Evolutionary conservation across 2,329 filamentous ascomycete species (phyloP), one percentile per base, ranked within the genome.

Genomic region (Akanthomyces lecanii): DNA sequence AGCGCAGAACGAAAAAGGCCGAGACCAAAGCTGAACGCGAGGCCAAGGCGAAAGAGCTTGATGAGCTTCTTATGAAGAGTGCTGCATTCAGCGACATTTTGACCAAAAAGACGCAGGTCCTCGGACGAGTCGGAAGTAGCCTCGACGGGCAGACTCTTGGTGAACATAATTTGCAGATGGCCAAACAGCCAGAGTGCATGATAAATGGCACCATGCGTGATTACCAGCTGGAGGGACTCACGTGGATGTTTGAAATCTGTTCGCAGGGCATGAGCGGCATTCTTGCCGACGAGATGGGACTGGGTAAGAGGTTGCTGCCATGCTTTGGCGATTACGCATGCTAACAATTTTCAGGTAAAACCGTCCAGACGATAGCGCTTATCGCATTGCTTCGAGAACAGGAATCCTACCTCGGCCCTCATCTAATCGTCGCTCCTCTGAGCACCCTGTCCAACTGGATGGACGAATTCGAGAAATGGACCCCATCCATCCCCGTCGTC

Each of bases 401-500:
- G 67, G 91, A 94, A 54, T 84, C 88, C 7, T 92, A 95, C 58
- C 78, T 85, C 2, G 95, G 95, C 0, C 95, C 95, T 0, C 96
- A 97, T 71, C 77, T 99, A 25, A 92, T 99, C 60, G 89, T 95
- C 7, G 92, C 93, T 0, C 95, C 95, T 0, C 76, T 98, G 4
- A 97, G 92, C 71, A 98, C 95, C 0, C 83, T 97, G 0, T 92
- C 89, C 45, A 99, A 98, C 72, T 99, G 95, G 95, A 88, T 97
- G 48, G 90, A 95, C 48, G 95, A 99, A 71, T 97, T 98, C 68
- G 82, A 87, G 40, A 89, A 89, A 69, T 99, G 93, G 92, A 91
- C 92, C 0, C 95, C 95, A 0, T 84, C 83, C 1, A 94, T 98
- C 45, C 92, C 94, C 0, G 92, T 95, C 0, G 81, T 96, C 56